Conservation (phyloP, 805 yeast species). For the Sugiyamaella lignohabitans region DNA sequence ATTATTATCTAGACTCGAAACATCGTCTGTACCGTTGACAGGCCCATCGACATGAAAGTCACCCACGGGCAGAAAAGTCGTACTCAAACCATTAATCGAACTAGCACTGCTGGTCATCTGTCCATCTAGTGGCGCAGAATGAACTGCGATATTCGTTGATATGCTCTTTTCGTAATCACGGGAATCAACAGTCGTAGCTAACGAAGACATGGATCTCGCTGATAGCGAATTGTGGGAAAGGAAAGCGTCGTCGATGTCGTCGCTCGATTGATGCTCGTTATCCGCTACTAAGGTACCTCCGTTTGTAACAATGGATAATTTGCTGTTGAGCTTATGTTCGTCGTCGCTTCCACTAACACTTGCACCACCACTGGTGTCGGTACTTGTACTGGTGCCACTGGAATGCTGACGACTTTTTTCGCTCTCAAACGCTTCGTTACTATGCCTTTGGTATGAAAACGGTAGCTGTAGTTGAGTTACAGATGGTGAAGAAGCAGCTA, state of each 20-base stretch:
- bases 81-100: background rate
- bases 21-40: too few species aligned
- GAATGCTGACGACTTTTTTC: background rate
- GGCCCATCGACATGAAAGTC: background rate
- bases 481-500: background rate
- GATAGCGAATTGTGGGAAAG: constrained; percentile 6
- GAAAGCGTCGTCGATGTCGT: background rate
- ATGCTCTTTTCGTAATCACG: background rate
- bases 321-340: too few species aligned
- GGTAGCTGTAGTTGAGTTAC: background rate
- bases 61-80: background rate
- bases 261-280: background rate
- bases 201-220: constrained; percentile 19
- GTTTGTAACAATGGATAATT: too few species aligned
- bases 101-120: background rate
- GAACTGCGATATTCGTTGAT: background rate
- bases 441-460: background rate
- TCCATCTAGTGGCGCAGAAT: background rate
- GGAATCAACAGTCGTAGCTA: constrained; percentile 21
- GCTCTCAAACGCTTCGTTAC: background rate
- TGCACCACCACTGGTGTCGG: too few species aligned
- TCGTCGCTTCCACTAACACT: too few species aligned
- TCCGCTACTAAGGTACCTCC: too few species aligned
- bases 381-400: background rate
- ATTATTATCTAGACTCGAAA: too few species aligned